These are phyloP conservation scores for Lichtheimia ornata DNA, from an alignment of 371 early-diverging fungal species.

Conservation along the genomic window DNA sequence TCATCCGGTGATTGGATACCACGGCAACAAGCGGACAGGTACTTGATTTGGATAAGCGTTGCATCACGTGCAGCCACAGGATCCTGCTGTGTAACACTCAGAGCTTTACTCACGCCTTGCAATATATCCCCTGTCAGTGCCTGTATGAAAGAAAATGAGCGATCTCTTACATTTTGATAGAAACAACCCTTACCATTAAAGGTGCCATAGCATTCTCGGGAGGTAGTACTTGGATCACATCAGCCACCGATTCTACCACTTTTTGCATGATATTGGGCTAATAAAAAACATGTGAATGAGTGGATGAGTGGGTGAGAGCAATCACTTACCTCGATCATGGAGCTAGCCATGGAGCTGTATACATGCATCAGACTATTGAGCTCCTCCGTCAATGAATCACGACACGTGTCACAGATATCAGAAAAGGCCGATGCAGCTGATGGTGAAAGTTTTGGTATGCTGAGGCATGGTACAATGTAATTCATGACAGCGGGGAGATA, in stretches of 20 bases:
- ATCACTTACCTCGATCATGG: conserved; percentile 16
- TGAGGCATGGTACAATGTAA: conserved; percentile 67
- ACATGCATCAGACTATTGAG: conserved; percentile 63
- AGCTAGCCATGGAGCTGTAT: conserved; percentile 48
- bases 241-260: conserved; percentile 72
- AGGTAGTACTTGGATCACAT: conserved; percentile 66
- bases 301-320: not conserved
- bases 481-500: conserved; percentile 62
- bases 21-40: conserved; percentile 54
- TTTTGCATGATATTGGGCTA: conserved; percentile 63
- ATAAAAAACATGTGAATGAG: not conserved
- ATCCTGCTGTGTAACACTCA: conserved; percentile 18
- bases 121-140: conserved; percentile 47
- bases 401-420: conserved; percentile 76
- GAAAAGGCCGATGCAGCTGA: conserved; percentile 71
- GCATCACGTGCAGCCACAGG: conserved; percentile 20
- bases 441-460: conserved; percentile 57
- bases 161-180: not conserved
- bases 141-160: conserved; percentile 14
- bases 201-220: conserved; percentile 57
- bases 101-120: conserved; percentile 33
- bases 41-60: conserved; percentile 36
- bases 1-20: conserved; percentile 59
- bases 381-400: conserved; percentile 63
- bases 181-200: conserved; percentile 50